Evolutionary conservation across 257 asterid genomes (phyloP).

Genomic region (Ilex aquifolium): DNA sequence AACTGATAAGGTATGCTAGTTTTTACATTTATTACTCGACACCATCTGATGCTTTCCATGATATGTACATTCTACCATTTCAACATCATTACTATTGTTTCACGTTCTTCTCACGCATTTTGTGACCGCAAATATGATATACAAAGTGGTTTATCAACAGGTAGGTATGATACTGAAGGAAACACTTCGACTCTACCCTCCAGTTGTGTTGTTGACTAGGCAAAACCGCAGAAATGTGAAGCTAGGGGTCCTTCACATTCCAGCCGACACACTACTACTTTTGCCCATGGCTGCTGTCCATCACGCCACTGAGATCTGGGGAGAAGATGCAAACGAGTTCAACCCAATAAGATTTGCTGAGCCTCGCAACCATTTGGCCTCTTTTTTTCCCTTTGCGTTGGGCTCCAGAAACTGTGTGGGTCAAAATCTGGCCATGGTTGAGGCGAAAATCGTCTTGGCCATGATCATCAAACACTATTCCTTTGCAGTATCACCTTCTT

Average conservation of each 20-base stretch:
- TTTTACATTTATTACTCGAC: too few relatives aligned
- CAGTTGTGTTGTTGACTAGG: slow-evolving; percentile 12
- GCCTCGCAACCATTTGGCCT: slow-evolving; percentile 24
- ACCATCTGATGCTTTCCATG: too few relatives aligned
- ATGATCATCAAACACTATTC: slow-evolving; percentile 21
- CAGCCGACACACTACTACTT: slow-evolving; percentile 23
- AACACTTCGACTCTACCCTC: slow-evolving; percentile 31
- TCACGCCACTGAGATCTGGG: slow-evolving; percentile 29
- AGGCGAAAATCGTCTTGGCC: slow-evolving; percentile 29
- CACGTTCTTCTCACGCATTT: too few relatives aligned
- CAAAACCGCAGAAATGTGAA: slow-evolving; percentile 17
- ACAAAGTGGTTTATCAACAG: slow-evolving; percentile 1
- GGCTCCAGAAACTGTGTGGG: slow-evolving; percentile 36
- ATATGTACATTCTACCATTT: too few relatives aligned
- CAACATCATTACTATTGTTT: too few relatives aligned
- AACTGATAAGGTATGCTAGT: too few relatives aligned
- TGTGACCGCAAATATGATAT: neutral
- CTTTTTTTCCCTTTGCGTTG: slow-evolving; percentile 28
- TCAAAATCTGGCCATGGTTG: slow-evolving; percentile 34
- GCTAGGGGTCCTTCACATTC: slow-evolving; percentile 24
- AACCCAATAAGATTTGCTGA: slow-evolving; percentile 28
- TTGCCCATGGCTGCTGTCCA: slow-evolving; percentile 29
- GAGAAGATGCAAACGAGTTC: slow-evolving; percentile 35
- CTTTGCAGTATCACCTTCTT: slow-evolving; percentile 29
- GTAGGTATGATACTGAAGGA: slow-evolving; percentile 25